Evolutionary conservation across 352 stramenopile genomes (phyloP), one percentile per base, ranked within the genome.

Genomic region (Globisporangium paddicum): DNA sequence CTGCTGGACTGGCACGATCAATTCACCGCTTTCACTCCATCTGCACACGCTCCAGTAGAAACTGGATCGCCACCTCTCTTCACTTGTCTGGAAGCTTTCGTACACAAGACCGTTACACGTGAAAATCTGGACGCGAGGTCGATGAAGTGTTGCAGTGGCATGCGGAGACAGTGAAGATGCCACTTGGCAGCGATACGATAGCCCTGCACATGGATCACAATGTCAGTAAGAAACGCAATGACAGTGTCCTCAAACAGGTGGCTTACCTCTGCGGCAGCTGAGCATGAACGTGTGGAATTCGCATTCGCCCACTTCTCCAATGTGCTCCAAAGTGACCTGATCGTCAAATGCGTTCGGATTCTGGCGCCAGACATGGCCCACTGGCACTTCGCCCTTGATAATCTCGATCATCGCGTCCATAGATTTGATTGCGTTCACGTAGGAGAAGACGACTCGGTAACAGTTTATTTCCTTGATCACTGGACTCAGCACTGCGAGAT

Each of bases 41-140:
- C 23, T 68, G 55, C 80, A 87, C 8, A 84, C 66, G 26, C 57
- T 55, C 77, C 75, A 85, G 53, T 87, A 86, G 51, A 84, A 83
- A 5, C 67, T 55, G 21, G 60, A 54, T 55, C 63, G 66, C 61
- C 64, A 87, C 46, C 55, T 49, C 6, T 55, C 52, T 25, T 68
- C 56, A 3, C 35, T 44, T 0, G 35, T 50, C 5, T 73, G 55
- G 14, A 54, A 62, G 19, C 49, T 58, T 47, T 86, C 70, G 55
- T 72, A 69, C 44, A 82, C 34, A n/a, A 84, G 65, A 19, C 74
- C 76, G 0, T 60, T 49, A 30, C 53, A 62, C n/a, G 72, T 68
- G 59, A 83, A 90, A 7, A 90, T 66, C 62, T 90, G 74, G 35
- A 87, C 53, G 11, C 69, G 70, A 58, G 76, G 70, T 19, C 51